Base-by-base conservation (phyloP, 345 rosid genomes). In the Rhodomyrtus tomentosa region DNA sequence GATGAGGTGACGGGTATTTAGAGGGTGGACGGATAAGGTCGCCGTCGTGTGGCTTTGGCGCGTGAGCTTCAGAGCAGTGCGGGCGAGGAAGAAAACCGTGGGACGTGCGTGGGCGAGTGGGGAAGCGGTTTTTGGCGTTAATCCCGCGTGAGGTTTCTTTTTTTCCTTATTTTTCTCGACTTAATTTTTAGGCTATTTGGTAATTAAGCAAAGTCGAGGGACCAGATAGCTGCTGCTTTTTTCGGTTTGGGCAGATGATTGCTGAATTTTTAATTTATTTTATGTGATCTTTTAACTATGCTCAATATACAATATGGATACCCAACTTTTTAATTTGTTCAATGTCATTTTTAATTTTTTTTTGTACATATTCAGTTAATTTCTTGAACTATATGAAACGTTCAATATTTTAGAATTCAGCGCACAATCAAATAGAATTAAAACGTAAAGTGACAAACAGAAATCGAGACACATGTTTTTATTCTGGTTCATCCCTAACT, bases 211-310 rank as follows among this genome's bases (percentile, higher is more conserved):
- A 56, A 56, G 15, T 3, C 13, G 32, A 5, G 62, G 62, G 62
- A n/a, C 68, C 68, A 13, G 16, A 13, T 56, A 56, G 68, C 32
- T n/a, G 16, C 68, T n/a, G 16, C 6, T 56, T 56, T 56, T 5
- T 0, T 0, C 13, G 50, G 50, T 49, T 49, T 49, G 50, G 50
- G 11, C 3, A 2, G 14, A 3, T 49, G 50, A 49, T 49, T 14
- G 4, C 3, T 1, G 11, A 49, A 49, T 4, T 49, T 49, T 49
- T 49, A 49, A 49, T 49, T 49, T 49, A 3, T 49, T 49, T 2
- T 10, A 49, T 49, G 14, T 11, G 12, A 49, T 49, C 2, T 9
- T 1, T 8, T 1, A 45, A 45, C 49, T 45, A 7, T 45, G 10
- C 49, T 9, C 49, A 45, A 45, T 45, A 8, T 45, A 2, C 9